A percentile compares a stretch with the other conserved stretches of the same genome.
Evolutionary conservation across 129 eudicot species (phyloP).

Genomic region (Pseudognaphalium luteoalbum): DNA sequence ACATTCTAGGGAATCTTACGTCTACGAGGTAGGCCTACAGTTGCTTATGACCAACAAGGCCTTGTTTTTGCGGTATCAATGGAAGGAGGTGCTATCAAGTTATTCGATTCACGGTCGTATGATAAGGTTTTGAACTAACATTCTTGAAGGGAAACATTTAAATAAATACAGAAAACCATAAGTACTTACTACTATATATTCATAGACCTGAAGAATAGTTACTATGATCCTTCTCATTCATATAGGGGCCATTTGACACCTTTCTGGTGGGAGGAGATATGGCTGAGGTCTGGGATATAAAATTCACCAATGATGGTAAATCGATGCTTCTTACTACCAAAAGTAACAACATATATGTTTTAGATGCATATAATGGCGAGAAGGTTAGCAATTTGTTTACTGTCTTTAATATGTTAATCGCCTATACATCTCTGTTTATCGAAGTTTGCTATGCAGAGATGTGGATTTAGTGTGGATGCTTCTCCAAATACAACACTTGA

Average conservation of each 20-base stretch:
- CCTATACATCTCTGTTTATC: constrained; percentile 11
- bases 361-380: constrained; percentile 95
- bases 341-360: constrained; percentile 76
- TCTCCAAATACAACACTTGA: constrained; percentile 68
- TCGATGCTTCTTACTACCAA: constrained; percentile 94
- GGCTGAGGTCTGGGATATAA: constrained; percentile 97
- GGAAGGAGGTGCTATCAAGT: constrained; percentile 98
- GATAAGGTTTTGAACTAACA: constrained; percentile 64
- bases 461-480: constrained; percentile 87
- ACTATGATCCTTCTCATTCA: constrained; percentile 11
- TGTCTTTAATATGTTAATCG: background rate
- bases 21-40: constrained; percentile 90
- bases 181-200: background rate
- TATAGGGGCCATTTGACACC: constrained; percentile 96
- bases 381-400: constrained; percentile 53
- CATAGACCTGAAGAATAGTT: constrained; percentile 1
- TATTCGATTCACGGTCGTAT: constrained; percentile 90
- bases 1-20: constrained; percentile 85
- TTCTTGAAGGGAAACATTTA: background rate
- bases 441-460: constrained; percentile 53
- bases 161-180: background rate
- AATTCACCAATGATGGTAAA: constrained; percentile 98
- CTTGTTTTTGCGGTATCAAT: constrained; percentile 97
- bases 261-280: constrained; percentile 94
- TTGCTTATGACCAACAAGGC: constrained; percentile 98